Evolutionary conservation across 805 yeast species (phyloP).

Genomic region (Candida peoriensis): DNA sequence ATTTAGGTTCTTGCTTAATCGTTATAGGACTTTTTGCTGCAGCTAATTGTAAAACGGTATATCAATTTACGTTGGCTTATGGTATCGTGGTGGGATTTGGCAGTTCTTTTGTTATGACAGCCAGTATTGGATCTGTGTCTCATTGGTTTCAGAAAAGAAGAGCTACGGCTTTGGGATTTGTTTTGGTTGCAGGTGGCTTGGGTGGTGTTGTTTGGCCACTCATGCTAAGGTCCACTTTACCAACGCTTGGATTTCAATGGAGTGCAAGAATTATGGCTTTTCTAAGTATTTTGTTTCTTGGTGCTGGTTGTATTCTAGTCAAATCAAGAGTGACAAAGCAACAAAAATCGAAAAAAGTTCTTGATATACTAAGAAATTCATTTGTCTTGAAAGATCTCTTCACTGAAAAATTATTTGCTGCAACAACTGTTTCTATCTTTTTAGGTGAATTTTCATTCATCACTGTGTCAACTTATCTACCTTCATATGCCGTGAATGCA

Average conservation of each 20-base stretch:
- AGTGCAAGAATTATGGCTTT: constrained; percentile 46
- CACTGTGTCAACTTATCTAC: constrained; percentile 47
- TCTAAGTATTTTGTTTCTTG: constrained; percentile 20
- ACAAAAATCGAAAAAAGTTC: not conserved
- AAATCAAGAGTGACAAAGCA: constrained; percentile 30
- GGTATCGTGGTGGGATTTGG: constrained; percentile 51
- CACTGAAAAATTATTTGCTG: constrained; percentile 9
- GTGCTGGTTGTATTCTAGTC: constrained; percentile 29
- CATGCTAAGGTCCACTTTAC: constrained; percentile 40
- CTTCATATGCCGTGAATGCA: constrained; percentile 49
- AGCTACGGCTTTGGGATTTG: constrained; percentile 57
- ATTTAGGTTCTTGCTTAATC: constrained; percentile 39
- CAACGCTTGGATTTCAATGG: constrained; percentile 54
- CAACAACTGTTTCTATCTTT: constrained; percentile 13
- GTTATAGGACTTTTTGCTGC: constrained; percentile 47
- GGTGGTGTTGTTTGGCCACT: constrained; percentile 64
- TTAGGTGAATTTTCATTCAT: constrained; percentile 46
- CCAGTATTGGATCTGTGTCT: constrained; percentile 48
- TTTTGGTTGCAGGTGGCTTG: constrained; percentile 60
- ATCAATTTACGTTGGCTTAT: constrained; percentile 56
- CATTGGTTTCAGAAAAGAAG: constrained; percentile 59
- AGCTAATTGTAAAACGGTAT: constrained; percentile 43
- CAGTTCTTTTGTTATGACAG: constrained; percentile 46
- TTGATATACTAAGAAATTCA: constrained; percentile 3
- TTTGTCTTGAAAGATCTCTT: constrained; percentile 13